Evolutionary conservation across 1,139 yeast species (phyloP).

Genomic region (Kodamaea fungicola): DNA sequence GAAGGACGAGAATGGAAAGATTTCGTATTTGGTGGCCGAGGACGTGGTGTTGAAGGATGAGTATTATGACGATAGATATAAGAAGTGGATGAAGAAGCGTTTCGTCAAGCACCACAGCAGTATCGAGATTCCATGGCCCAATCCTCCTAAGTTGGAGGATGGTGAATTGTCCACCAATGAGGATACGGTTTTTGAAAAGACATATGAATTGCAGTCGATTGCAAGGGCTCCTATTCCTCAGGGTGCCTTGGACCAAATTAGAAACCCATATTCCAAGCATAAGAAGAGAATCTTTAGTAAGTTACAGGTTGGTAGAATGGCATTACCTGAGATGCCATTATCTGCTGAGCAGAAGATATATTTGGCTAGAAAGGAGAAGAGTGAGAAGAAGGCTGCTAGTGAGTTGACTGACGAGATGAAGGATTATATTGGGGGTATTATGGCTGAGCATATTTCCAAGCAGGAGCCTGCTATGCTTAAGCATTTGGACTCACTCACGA

Average conservation of each 20-base stretch:
- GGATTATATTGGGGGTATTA: conserved; percentile 66
- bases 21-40: conserved; percentile 70
- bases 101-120: conserved; percentile 66
- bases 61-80: conserved; percentile 73
- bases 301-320: conserved; percentile 58
- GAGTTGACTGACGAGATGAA: conserved; percentile 65
- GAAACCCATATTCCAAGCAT: conserved; percentile 66
- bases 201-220: conserved; percentile 69
- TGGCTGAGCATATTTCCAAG: conserved; percentile 51
- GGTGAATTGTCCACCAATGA: conserved; percentile 58
- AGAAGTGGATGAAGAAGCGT: conserved; percentile 73
- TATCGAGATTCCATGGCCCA: conserved; percentile 87
- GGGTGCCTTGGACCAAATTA: conserved; percentile 62
- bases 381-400: conserved; percentile 42
- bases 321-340: conserved; percentile 77
- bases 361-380: conserved; percentile 46
- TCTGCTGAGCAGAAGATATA: conserved; percentile 62
- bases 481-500: conserved; percentile 29
- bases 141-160: conserved; percentile 63
- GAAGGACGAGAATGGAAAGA: conserved; percentile 55
- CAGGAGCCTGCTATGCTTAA: conserved; percentile 35
- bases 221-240: conserved; percentile 67
- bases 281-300: conserved; percentile 57
- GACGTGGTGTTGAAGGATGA: conserved; percentile 61
- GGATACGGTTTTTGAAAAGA: conserved; percentile 63